Base-by-base conservation (phyloP, 805 yeast species). In the Wickerhamiella kurtzmanii region DNA sequence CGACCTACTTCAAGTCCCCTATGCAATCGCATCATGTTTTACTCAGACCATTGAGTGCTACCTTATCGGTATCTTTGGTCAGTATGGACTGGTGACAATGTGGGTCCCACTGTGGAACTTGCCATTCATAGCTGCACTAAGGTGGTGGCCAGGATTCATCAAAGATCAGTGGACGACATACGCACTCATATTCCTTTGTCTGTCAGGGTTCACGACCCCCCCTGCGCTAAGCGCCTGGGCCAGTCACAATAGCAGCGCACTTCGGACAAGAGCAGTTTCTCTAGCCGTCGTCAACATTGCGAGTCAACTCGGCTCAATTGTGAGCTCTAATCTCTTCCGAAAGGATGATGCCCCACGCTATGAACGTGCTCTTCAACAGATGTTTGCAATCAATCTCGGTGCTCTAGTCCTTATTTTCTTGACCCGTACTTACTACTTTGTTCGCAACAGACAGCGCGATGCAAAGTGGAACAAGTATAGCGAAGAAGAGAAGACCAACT, bases 271-370 rank as follows among this genome's bases (percentile, higher is more conserved):
- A 55, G 73, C 84, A 0, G 76, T 80, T 3, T 70, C 79, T 15
- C 74, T 82, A 0, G 76, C 85, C 1, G 49, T 79, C 40, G 78
- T 74, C 54, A 80, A 79, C 54, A 77, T 79, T 67, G 71, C 69
- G 58, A 74, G 73, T 1, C 86, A 80, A 58, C 64, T 74, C 0
- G 79, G 77, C 1, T 58, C 64, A 11, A 75, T 80, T 44, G 62
- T 72, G 9, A 61, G 75, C 3, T 64, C 77, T 2, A 73, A 78
- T 54, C 68, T 80, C 5, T 80, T 80, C 59, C 60, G 79, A 44
- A 58, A 59, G 1, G 71, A 70, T 41, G 87, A 80, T 57, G 64
- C 64, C 40, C 87, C 86, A 1, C 54, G 68, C 35, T 80, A 80
- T 56, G 68, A 69, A 41, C 61, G 71, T 21, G 88, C 85, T 37